Evolutionary conservation across 305 asterid genomes (phyloP).

Genomic region (Nicotiana rustica): DNA sequence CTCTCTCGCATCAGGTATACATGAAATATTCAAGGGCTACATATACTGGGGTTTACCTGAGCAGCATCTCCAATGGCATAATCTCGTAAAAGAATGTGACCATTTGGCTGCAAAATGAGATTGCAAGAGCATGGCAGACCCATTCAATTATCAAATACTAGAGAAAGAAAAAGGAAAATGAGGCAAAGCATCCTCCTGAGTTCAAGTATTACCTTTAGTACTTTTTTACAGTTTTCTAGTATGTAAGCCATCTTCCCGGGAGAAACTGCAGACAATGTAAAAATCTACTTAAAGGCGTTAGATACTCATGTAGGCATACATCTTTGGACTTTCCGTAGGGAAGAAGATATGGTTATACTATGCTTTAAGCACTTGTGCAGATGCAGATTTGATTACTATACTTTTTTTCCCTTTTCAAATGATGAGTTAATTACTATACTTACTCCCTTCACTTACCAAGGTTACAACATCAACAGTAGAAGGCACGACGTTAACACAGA

Average conservation of each 20-base stretch:
- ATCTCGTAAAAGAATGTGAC: conserved; percentile 78
- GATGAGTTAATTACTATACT: conserved; percentile 27
- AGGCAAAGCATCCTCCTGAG: background rate
- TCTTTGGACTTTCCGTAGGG: background rate
- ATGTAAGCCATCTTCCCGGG: conserved; percentile 73
- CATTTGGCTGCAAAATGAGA: conserved; percentile 69
- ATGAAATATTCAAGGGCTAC: background rate
- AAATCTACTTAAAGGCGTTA: conserved; percentile 60
- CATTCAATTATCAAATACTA: conserved; percentile 29
- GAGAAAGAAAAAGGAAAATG: background rate
- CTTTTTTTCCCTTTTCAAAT: background rate
- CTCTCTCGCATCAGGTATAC: background rate
- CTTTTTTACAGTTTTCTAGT: conserved; percentile 68
- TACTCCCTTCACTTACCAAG: conserved; percentile 60
- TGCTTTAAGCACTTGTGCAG: background rate
- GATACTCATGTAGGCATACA: background rate
- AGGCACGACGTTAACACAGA: conserved; percentile 53
- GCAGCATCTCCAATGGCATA: conserved; percentile 83
- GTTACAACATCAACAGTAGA: conserved; percentile 78
- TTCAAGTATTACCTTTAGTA: conserved; percentile 62
- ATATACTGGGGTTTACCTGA: conserved; percentile 55
- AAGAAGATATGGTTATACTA: background rate
- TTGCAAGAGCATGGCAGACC: conserved; percentile 31
- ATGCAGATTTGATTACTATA: conserved; percentile 27
- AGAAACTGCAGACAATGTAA: conserved; percentile 86